Conservation (phyloP, 805 yeast species). For the Cyberlindnera euphorbiiphila region DNA sequence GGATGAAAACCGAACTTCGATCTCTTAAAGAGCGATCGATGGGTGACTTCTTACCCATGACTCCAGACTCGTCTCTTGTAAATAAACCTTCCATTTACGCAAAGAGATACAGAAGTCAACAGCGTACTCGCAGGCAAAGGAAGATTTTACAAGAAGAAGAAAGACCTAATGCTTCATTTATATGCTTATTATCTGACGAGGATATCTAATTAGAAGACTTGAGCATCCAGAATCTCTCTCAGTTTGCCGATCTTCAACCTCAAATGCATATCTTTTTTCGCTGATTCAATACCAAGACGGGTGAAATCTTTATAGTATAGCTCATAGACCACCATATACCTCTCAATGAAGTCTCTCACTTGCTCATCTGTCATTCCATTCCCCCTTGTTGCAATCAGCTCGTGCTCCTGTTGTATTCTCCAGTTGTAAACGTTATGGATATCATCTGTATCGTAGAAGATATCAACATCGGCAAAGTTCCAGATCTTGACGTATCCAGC, state of each 20-base stretch:
- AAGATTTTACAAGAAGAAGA: not conserved
- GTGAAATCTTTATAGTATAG: constrained; percentile 53
- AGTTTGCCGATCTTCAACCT: constrained; percentile 17
- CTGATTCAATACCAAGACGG: constrained; percentile 27
- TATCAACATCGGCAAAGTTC: constrained; percentile 54
- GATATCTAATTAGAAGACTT: constrained; percentile 8
- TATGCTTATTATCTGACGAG: constrained; percentile 16
- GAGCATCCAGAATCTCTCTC: constrained; percentile 15
- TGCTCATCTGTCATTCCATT: constrained; percentile 76
- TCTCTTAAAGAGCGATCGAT: not conserved
- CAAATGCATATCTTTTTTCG: constrained; percentile 14
- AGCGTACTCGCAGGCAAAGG: not conserved
- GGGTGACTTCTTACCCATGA: not conserved
- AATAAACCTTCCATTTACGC: not conserved
- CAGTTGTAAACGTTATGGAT: constrained; percentile 67
- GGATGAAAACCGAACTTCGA: not conserved
- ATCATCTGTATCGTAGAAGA: constrained; percentile 57
- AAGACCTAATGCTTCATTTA: constrained; percentile 2
- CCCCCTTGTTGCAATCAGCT: constrained; percentile 49
- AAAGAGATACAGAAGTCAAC: constrained; percentile 4
- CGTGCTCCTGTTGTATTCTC: constrained; percentile 70
- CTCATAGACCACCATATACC: constrained; percentile 84
- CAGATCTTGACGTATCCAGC: constrained; percentile 49
- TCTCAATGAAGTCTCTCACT: constrained; percentile 65
- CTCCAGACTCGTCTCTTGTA: constrained; percentile 2